phyloP scores from a whole-genome alignment of 305 asterid genomes.

The Coffea humblotiana region DNA sequence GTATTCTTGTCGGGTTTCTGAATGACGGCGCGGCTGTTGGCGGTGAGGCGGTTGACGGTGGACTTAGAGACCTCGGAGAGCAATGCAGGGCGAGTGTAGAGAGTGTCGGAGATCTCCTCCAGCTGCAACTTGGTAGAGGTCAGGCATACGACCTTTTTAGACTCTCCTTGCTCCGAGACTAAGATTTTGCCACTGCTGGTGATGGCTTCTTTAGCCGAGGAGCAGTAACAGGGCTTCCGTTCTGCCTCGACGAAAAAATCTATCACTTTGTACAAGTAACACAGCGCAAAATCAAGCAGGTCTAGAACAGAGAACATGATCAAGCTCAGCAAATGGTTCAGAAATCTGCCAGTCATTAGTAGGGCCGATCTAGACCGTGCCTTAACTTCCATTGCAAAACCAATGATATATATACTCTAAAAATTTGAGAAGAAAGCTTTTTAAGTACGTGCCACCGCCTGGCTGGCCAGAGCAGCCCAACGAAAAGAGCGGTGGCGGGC shows the following conservation, averaged over 20 bases:
- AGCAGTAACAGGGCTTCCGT: conserved; percentile 82
- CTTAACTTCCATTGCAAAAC: conserved; percentile 22
- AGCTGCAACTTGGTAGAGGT: conserved; percentile 57
- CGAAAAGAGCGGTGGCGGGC: conserved; percentile 17
- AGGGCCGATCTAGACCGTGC: conserved; percentile 24
- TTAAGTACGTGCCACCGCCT: not conserved
- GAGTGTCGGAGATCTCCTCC: conserved; percentile 90
- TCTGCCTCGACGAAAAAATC: conserved; percentile 76
- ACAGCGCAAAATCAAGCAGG: conserved; percentile 55
- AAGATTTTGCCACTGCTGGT: conserved; percentile 59
- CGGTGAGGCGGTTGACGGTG: conserved; percentile 36
- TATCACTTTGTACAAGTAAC: conserved; percentile 53
- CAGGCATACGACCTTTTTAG: conserved; percentile 56
- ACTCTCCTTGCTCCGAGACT: conserved; percentile 68
- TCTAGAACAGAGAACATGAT: conserved; percentile 57
- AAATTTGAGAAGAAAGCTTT: no score
- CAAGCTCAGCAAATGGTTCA: conserved; percentile 67
- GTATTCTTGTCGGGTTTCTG: conserved; percentile 19
- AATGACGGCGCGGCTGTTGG: conserved; percentile 19
- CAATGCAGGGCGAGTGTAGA: conserved; percentile 68
- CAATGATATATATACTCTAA: no score
- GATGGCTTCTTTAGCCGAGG: conserved; percentile 44
- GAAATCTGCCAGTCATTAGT: conserved; percentile 36
- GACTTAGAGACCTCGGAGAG: conserved; percentile 60
- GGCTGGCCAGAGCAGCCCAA: not conserved